Evolutionary conservation across 129 eudicot species (phyloP).

Genomic region (Helianthus tuberosus): DNA sequence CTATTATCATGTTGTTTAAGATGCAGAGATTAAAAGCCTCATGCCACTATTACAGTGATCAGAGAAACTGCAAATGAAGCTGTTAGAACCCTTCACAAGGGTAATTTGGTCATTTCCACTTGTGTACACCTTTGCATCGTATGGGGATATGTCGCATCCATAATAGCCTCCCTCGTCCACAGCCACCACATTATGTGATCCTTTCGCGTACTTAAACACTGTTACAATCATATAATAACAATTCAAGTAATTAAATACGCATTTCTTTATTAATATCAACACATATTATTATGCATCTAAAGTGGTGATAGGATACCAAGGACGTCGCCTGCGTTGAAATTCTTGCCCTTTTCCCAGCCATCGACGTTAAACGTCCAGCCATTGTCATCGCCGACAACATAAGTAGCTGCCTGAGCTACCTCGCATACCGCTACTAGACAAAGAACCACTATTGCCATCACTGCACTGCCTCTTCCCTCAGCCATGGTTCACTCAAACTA

Average conservation of each 20-base stretch:
- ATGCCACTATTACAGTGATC: slow-evolving; percentile 74
- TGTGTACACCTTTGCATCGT: slow-evolving; percentile 50
- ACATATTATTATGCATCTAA: too few species aligned
- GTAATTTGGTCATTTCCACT: slow-evolving; percentile 58
- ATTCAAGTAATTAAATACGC: neutral
- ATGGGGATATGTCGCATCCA: slow-evolving; percentile 40
- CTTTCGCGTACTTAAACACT: slow-evolving; percentile 62
- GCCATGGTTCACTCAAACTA: slow-evolving; percentile 18
- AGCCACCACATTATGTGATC: slow-evolving; percentile 60
- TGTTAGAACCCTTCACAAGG: slow-evolving; percentile 65
- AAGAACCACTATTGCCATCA: slow-evolving; percentile 25
- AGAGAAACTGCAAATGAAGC: slow-evolving; percentile 66
- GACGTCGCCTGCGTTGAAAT: slow-evolving; percentile 64
- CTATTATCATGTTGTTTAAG: slow-evolving; percentile 18
- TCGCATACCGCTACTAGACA: slow-evolving; percentile 29
- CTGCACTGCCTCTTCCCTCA: slow-evolving; percentile 89
- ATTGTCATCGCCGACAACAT: slow-evolving; percentile 57
- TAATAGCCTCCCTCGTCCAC: slow-evolving; percentile 58
- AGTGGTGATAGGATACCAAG: slow-evolving; percentile 41
- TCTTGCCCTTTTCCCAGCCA: slow-evolving; percentile 67
- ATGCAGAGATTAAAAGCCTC: slow-evolving; percentile 55
- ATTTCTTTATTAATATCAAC: too few species aligned
- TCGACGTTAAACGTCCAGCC: slow-evolving; percentile 65
- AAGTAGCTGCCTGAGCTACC: slow-evolving; percentile 54
- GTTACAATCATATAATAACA: neutral